Evolutionary conservation across 139 green algal genomes (phyloP).

Genomic region (Chlamydomonas applanata): DNA sequence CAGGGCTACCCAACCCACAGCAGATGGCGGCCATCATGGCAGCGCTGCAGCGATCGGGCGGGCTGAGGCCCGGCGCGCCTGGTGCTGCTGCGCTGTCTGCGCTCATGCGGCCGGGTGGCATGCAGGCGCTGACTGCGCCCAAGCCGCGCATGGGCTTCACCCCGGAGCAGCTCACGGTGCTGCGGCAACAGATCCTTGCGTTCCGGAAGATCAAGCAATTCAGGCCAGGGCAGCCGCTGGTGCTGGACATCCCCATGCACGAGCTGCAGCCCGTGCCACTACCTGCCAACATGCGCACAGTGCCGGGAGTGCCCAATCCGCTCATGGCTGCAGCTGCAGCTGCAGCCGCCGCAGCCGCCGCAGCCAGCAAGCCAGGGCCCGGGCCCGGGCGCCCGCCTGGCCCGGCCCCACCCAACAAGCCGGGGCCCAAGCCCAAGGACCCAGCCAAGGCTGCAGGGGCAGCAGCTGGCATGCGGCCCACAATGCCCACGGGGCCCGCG

Average conservation of each 20-base stretch:
- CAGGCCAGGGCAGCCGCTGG: conserved; percentile 7
- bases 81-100: background rate
- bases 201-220: conserved; percentile 50
- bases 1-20: background rate
- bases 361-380: background rate
- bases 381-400: too few species aligned
- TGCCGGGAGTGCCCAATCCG: too few species aligned
- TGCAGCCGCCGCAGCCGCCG: background rate
- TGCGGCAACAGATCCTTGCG: conserved; percentile 55
- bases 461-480: too few species aligned
- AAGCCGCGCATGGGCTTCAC: conserved; percentile 44
- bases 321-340: background rate
- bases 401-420: too few species aligned
- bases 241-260: conserved; percentile 8
- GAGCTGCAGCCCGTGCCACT: conserved; percentile 12
- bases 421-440: too few species aligned
- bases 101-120: background rate
- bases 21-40: too few species aligned
- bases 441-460: too few species aligned
- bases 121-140: background rate
- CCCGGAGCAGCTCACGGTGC: conserved; percentile 38
- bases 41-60: too few species aligned
- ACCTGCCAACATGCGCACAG: background rate
- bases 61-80: too few species aligned
- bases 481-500: too few species aligned